Evolutionary conservation across 441 rosid species (phyloP).

Genomic region (Adansonia madagascariensis): DNA sequence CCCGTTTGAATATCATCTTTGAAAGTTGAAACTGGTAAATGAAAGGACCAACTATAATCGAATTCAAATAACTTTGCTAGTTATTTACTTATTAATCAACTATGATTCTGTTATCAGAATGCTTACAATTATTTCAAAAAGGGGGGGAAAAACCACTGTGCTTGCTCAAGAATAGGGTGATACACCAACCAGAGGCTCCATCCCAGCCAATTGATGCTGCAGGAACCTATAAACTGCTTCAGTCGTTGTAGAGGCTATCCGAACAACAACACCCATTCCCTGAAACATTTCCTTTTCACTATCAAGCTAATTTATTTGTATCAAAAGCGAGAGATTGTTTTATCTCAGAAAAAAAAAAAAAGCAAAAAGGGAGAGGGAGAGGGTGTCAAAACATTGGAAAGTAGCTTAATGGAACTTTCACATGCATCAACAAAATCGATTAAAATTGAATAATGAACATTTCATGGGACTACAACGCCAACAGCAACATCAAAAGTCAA

Average conservation of each 20-base stretch:
- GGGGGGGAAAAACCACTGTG: background rate
- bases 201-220: slow-evolving; percentile 54
- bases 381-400: no score
- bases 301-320: background rate
- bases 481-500: background rate
- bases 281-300: slow-evolving; percentile 26
- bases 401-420: background rate
- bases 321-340: no score
- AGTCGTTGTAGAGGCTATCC: slow-evolving; percentile 77
- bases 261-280: slow-evolving; percentile 66
- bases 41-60: background rate
- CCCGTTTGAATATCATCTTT: background rate
- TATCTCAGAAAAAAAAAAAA: no score
- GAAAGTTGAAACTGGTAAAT: background rate
- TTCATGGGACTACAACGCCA: background rate
- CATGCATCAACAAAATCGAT: background rate
- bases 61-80: no score
- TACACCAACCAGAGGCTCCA: slow-evolving; percentile 76
- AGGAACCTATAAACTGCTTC: slow-evolving; percentile 89
- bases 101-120: no score
- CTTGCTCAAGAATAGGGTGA: slow-evolving; percentile 56
- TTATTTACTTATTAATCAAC: no score
- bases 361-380: no score
- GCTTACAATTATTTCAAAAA: background rate
- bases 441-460: background rate